These are phyloP conservation scores for Boletus reticuloceps DNA, from an alignment of 768 basidiomycete genomes.

Conservation along the genomic window DNA sequence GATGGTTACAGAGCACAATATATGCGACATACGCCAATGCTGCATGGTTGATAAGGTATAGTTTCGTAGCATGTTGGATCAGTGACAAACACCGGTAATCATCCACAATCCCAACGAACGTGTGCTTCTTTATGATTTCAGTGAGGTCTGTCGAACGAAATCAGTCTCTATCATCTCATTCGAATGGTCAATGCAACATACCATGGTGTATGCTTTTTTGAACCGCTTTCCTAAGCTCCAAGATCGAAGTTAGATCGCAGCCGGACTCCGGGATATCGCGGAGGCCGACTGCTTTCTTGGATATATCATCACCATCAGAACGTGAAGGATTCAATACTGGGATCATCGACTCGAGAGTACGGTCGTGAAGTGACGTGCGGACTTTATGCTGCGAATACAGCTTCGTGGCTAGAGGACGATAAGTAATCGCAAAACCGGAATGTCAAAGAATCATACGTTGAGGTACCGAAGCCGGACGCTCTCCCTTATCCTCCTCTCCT, in stretches of 20 bases:
- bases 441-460: conserved; percentile 20
- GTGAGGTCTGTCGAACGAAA: conserved; percentile 55
- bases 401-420: conserved; percentile 39
- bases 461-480: conserved; percentile 21
- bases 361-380: conserved; percentile 79
- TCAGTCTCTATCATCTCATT: not conserved
- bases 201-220: conserved; percentile 65
- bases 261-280: conserved; percentile 69
- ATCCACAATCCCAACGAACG: conserved; percentile 91
- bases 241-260: conserved; percentile 75
- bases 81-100: conserved; percentile 68
- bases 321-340: conserved; percentile 59
- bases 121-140: conserved; percentile 83
- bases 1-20: not conserved
- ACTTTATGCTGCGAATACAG: conserved; percentile 85
- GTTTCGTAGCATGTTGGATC: conserved; percentile 82
- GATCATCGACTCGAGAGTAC: conserved; percentile 96
- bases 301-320: conserved; percentile 25
- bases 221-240: conserved; percentile 56
- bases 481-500: conserved; percentile 32
- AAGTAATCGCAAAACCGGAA: not conserved
- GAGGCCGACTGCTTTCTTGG: conserved; percentile 29
- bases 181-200: conserved; percentile 34
- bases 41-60: conserved; percentile 88
- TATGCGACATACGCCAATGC: conserved; percentile 65